Percentiles rank a stretch among this genome's conserved stretches.
phyloP scores from a whole-genome alignment of 1,284 basidiomycete species.

The Schizopora paradoxa region DNA sequence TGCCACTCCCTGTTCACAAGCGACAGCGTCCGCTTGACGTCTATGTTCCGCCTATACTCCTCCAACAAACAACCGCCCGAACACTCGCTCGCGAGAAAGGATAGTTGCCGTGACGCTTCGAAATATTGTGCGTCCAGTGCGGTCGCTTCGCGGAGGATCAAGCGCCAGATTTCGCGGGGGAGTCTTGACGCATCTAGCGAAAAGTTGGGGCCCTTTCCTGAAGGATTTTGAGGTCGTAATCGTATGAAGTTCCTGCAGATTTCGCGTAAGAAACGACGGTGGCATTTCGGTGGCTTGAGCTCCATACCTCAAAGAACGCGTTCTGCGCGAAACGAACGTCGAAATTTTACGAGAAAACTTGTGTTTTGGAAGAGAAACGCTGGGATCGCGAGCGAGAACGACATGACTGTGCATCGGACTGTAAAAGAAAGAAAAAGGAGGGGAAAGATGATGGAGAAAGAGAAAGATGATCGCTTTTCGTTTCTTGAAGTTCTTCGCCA shows the following conservation, averaged over 20 bases:
- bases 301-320: conserved; percentile 8
- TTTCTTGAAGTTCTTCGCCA: too few relatives aligned
- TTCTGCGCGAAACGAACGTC: conserved; percentile 1
- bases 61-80: conserved; percentile 35
- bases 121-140: conserved; percentile 39
- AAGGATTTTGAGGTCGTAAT: neutral
- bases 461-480: too few relatives aligned
- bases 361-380: too few relatives aligned
- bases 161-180: conserved; percentile 56
- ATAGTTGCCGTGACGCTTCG: conserved; percentile 43
- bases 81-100: conserved; percentile 35
- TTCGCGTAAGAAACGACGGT: neutral
- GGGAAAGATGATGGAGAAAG: too few relatives aligned
- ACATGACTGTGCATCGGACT: too few relatives aligned
- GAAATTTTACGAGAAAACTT: conserved; percentile 4
- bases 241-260: neutral
- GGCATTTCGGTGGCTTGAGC: neutral
- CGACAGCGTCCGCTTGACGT: conserved; percentile 43
- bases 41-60: conserved; percentile 44
- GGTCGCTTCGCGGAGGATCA: conserved; percentile 49
- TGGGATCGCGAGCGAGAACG: too few relatives aligned
- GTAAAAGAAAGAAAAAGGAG: too few relatives aligned
- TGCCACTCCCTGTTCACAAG: conserved; percentile 55
- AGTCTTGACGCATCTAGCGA: conserved; percentile 4
- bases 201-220: neutral